Percentiles rank a stretch among this genome's conserved stretches.
These are phyloP conservation scores for Pythium aquatile DNA, from an alignment of 352 stramenopile genomes.

Conservation along the genomic window DNA sequence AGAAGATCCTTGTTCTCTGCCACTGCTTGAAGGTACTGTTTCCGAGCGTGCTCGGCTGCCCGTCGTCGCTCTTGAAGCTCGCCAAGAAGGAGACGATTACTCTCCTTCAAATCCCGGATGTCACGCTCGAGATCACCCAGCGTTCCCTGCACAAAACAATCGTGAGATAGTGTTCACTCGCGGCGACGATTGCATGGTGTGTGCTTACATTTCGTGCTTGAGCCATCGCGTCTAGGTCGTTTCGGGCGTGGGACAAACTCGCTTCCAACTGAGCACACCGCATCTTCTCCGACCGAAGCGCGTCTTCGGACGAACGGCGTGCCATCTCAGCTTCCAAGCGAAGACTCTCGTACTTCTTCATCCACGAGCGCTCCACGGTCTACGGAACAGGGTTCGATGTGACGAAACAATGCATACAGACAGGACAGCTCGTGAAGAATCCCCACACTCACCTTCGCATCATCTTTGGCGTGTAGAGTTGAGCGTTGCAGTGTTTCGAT, in stretches of 20 bases:
- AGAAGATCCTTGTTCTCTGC: constrained; percentile 68
- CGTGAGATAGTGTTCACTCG: background rate
- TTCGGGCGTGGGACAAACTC: constrained; percentile 31
- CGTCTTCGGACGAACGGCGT: constrained; percentile 42
- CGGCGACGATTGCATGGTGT: background rate
- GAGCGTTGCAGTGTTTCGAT: constrained; percentile 47
- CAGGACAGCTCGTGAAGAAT: too few relatives aligned
- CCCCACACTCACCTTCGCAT: constrained; percentile 33
- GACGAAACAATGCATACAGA: too few relatives aligned
- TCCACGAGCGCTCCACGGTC: constrained; percentile 25
- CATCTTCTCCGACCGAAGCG: constrained; percentile 38
- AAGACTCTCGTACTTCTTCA: constrained; percentile 27
- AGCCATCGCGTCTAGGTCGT: constrained; percentile 34
- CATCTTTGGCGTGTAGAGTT: constrained; percentile 42
- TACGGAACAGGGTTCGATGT: background rate
- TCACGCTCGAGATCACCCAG: constrained; percentile 35
- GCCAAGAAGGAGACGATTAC: constrained; percentile 57
- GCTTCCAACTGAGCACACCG: constrained; percentile 35
- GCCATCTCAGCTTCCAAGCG: constrained; percentile 39
- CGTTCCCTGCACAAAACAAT: constrained; percentile 16
- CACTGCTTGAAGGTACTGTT: constrained; percentile 55
- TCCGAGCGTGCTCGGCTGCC: constrained; percentile 49
- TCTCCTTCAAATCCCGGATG: constrained; percentile 55
- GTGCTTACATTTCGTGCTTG: constrained; percentile 26
- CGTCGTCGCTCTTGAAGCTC: constrained; percentile 58